Percentiles rank a stretch among this genome's conserved stretches.
phyloP scores from a whole-genome alignment of 2,329 filamentous ascomycete genomes.

The Nectriaceae sp. region DNA sequence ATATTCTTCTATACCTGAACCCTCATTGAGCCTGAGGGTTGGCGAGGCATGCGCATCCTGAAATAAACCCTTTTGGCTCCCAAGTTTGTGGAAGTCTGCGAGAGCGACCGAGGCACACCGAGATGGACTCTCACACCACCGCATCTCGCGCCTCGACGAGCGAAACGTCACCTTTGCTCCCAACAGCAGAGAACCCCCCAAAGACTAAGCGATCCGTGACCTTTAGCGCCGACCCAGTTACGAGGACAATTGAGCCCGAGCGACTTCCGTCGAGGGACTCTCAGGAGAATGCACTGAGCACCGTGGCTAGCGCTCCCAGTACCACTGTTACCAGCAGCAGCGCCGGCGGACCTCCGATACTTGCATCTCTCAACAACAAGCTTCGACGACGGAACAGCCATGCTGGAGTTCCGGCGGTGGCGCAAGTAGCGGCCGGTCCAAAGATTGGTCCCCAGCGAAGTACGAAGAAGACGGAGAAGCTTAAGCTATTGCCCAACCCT shows the following conservation, averaged over 20 bases:
- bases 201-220: slow-evolving; percentile 67
- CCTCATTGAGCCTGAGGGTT: no score
- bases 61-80: no score
- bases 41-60: no score
- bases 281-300: background rate
- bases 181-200: slow-evolving; percentile 37
- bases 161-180: slow-evolving; percentile 40
- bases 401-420: slow-evolving; percentile 48
- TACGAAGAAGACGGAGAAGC: slow-evolving; percentile 92
- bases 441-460: slow-evolving; percentile 96
- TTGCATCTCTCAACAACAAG: slow-evolving; percentile 84
- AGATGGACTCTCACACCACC: slow-evolving; percentile 30
- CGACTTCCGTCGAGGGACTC: slow-evolving; percentile 12
- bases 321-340: slow-evolving; percentile 29
- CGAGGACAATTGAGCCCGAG: slow-evolving; percentile 60
- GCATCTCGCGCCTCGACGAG: slow-evolving; percentile 17
- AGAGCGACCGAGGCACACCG: slow-evolving; percentile 1
- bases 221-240: slow-evolving; percentile 71
- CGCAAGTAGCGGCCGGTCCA: slow-evolving; percentile 40
- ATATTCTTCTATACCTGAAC: no score
- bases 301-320: slow-evolving; percentile 29
- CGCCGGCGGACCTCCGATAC: slow-evolving; percentile 55
- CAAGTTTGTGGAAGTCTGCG: no score
- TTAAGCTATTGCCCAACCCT: slow-evolving; percentile 94
- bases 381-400: slow-evolving; percentile 84